Conservation (phyloP, 2,329 filamentous ascomycete genomes). For the Fusarium paranaense region DNA sequence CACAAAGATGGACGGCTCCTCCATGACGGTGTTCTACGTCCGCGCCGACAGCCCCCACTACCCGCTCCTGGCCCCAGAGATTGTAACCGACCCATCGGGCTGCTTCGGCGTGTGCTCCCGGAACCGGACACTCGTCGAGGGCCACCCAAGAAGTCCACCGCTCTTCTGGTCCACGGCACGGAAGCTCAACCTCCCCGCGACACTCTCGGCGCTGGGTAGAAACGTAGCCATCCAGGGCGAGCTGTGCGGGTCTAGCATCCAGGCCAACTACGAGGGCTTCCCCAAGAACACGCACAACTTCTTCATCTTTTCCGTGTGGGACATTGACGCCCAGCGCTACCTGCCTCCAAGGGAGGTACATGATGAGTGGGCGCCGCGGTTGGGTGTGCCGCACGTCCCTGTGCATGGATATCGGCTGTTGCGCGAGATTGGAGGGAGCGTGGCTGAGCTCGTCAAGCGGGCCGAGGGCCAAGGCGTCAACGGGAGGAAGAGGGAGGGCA, state of each 20-base stretch:
- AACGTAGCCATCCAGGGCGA: constrained; percentile 42
- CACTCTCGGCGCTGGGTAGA: constrained; percentile 18
- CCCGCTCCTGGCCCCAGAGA: constrained; percentile 25
- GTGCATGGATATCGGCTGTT: constrained; percentile 36
- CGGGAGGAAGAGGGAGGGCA: constrained; percentile 40
- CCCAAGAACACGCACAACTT: constrained; percentile 41
- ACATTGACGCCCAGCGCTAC: constrained; percentile 46
- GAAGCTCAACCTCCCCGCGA: constrained; percentile 18
- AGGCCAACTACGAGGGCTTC: constrained; percentile 41
- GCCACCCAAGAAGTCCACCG: constrained; percentile 10
- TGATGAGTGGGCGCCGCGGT: constrained; percentile 36
- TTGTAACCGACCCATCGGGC: background rate
- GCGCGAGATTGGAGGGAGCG: constrained; percentile 17
- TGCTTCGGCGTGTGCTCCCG: constrained; percentile 39
- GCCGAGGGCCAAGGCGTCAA: constrained; percentile 39
- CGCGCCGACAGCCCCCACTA: constrained; percentile 32
- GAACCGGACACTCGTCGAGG: constrained; percentile 34
- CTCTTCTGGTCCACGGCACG: constrained; percentile 33
- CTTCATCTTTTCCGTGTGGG: constrained; percentile 49
- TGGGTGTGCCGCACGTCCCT: constrained; percentile 50
- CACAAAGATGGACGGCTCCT: constrained; percentile 54
- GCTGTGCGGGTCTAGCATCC: constrained; percentile 39
- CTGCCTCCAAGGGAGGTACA: constrained; percentile 45
- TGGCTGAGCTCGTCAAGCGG: constrained; percentile 31
- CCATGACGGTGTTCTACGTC: constrained; percentile 54